Percentiles rank a stretch among this genome's conserved stretches.
These are phyloP conservation scores for Sordariomycetes sp. DNA, from an alignment of 2,329 filamentous ascomycete genomes.

Conservation along the genomic window DNA sequence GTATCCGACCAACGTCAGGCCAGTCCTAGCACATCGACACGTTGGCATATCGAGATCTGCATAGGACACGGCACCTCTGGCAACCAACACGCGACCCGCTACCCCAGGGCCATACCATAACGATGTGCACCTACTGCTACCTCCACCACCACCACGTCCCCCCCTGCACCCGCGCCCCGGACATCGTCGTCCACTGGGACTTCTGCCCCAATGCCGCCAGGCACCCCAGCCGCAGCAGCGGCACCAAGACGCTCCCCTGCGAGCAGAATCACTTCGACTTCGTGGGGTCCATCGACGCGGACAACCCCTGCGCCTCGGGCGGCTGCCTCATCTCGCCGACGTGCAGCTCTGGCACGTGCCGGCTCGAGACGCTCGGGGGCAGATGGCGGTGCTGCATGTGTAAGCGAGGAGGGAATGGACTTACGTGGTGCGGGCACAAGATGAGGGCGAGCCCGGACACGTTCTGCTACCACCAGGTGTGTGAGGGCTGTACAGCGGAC, in stretches of 20 bases:
- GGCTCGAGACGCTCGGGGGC: slow-evolving; percentile 35
- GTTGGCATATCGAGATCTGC: neutral
- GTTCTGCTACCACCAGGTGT: slow-evolving; percentile 42
- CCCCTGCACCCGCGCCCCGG: slow-evolving; percentile 28
- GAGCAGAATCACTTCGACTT: slow-evolving; percentile 16
- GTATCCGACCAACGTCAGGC: neutral
- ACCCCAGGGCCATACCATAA: neutral
- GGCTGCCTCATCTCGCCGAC: slow-evolving; percentile 32
- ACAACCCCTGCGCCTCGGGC: slow-evolving; percentile 31
- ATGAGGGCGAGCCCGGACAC: slow-evolving; percentile 35
- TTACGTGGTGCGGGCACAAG: slow-evolving; percentile 32
- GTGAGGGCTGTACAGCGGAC: slow-evolving; percentile 29
- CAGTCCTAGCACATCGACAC: neutral
- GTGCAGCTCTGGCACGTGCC: slow-evolving; percentile 36
- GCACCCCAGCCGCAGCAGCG: slow-evolving; percentile 11
- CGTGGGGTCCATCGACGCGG: slow-evolving; percentile 21
- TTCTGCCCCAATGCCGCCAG: slow-evolving; percentile 21
- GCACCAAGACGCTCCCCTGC: slow-evolving; percentile 8
- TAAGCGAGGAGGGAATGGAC: slow-evolving; percentile 30
- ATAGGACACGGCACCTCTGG: neutral
- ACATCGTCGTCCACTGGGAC: slow-evolving; percentile 29
- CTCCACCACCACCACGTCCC: slow-evolving; percentile 38
- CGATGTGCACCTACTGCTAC: slow-evolving; percentile 40
- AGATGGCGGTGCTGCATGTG: slow-evolving; percentile 41
- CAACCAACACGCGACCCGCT: neutral